phyloP scores from a whole-genome alignment of 495 filamentous ascomycete species.

The Penicillium argentinense region DNA sequence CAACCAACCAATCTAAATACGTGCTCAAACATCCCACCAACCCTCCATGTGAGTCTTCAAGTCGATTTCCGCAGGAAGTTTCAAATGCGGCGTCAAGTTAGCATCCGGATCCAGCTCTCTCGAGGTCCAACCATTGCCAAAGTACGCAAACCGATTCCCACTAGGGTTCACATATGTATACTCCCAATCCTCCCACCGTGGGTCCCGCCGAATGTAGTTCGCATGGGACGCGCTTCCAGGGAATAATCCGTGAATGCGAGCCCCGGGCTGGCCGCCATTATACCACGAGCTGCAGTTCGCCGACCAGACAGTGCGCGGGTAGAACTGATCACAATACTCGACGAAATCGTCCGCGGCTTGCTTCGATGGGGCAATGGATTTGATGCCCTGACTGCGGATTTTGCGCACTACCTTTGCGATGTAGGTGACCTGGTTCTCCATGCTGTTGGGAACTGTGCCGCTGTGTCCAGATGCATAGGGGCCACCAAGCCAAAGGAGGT shows the following conservation, averaged over 20 bases:
- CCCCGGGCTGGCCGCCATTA: slow-evolving; percentile 59
- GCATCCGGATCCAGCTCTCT: slow-evolving; percentile 37
- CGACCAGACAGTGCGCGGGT: slow-evolving; percentile 59
- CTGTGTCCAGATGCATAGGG: slow-evolving; percentile 50
- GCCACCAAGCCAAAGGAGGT: slow-evolving; percentile 55
- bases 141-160: slow-evolving; percentile 57
- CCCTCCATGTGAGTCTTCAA: slow-evolving; percentile 49
- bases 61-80: slow-evolving; percentile 43
- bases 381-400: slow-evolving; percentile 61
- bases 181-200: slow-evolving; percentile 73
- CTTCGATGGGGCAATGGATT: slow-evolving; percentile 52
- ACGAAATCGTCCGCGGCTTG: slow-evolving; percentile 63
- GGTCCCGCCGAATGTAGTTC: slow-evolving; percentile 56
- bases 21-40: slow-evolving; percentile 54
- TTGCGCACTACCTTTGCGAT: slow-evolving; percentile 66
- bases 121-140: slow-evolving; percentile 57
- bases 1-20: too few species aligned
- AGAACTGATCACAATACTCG: slow-evolving; percentile 61
- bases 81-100: slow-evolving; percentile 52
- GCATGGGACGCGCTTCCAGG: slow-evolving; percentile 62
- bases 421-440: slow-evolving; percentile 60
- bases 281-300: slow-evolving; percentile 68
- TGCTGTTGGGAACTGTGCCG: slow-evolving; percentile 50
- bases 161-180: slow-evolving; percentile 52
- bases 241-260: slow-evolving; percentile 61